Conservation (phyloP, 202 grass and related monocot genomes). For the Sporobolus alterniflorus region DNA sequence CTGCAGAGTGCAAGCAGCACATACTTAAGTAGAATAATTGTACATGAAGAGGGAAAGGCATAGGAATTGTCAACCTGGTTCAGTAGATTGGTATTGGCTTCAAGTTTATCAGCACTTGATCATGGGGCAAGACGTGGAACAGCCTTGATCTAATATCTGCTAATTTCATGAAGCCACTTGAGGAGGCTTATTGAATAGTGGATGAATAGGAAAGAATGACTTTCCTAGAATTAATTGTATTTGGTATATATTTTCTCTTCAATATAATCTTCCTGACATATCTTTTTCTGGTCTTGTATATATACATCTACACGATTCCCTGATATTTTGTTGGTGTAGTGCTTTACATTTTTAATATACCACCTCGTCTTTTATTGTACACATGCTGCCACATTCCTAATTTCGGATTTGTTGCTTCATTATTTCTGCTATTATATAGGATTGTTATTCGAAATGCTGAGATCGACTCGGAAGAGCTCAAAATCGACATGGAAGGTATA, state of each 20-base stretch:
- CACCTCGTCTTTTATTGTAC: background rate
- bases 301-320: background rate
- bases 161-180: background rate
- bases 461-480: conserved; percentile 57
- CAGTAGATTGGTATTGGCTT: background rate
- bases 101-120: background rate
- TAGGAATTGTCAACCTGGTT: background rate
- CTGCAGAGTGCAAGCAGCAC: background rate
- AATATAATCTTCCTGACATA: background rate
- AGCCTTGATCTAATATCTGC: background rate
- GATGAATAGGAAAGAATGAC: background rate
- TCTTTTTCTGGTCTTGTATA: conserved; percentile 2
- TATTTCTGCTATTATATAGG: conserved; percentile 36
- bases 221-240: background rate
- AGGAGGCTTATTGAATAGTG: background rate
- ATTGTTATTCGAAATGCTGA: conserved; percentile 72
- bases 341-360: background rate
- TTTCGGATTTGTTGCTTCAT: conserved; percentile 21
- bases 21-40: background rate
- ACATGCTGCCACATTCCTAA: background rate
- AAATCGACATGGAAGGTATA: conserved; percentile 82
- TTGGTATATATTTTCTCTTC: background rate
- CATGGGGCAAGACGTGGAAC: background rate
- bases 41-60: background rate
- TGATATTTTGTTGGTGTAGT: background rate